A percentile compares a stretch with the other conserved stretches of the same genome.
phyloP scores from a whole-genome alignment of 2,329 filamentous ascomycete genomes.

The Paraconiothyrium sp. region DNA sequence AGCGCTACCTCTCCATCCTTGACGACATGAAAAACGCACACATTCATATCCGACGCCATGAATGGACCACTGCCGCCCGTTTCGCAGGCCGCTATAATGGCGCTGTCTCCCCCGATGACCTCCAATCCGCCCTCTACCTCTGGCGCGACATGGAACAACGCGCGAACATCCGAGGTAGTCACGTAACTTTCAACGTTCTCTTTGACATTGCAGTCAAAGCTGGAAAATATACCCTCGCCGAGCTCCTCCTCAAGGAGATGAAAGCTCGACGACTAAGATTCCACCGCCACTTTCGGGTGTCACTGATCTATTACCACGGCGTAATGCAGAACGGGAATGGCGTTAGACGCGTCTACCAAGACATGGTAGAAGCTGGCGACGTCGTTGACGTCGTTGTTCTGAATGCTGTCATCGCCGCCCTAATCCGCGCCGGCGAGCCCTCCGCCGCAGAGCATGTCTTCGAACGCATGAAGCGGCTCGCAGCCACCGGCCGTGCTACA shows the following conservation, averaged over 20 bases:
- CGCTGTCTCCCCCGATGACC: slow-evolving; percentile 65
- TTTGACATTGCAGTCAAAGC: slow-evolving; percentile 89
- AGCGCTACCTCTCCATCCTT: slow-evolving; percentile 83
- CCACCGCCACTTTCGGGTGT: slow-evolving; percentile 83
- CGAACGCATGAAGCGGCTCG: slow-evolving; percentile 77
- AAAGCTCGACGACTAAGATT: slow-evolving; percentile 70
- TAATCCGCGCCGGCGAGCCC: slow-evolving; percentile 80
- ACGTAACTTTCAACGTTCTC: slow-evolving; percentile 91
- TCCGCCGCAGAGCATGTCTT: slow-evolving; percentile 83
- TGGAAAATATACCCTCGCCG: slow-evolving; percentile 82
- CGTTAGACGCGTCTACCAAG: slow-evolving; percentile 79
- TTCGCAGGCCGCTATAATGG: slow-evolving; percentile 79
- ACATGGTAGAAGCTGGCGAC: slow-evolving; percentile 85
- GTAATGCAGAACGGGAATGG: slow-evolving; percentile 76
- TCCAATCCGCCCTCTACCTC: slow-evolving; percentile 75
- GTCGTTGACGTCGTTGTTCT: slow-evolving; percentile 87
- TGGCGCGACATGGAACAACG: slow-evolving; percentile 91
- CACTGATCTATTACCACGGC: slow-evolving; percentile 84
- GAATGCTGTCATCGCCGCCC: slow-evolving; percentile 83
- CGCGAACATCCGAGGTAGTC: slow-evolving; percentile 70
- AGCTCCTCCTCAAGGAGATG: slow-evolving; percentile 88
- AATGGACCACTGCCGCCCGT: slow-evolving; percentile 88
- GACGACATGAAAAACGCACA: slow-evolving; percentile 82
- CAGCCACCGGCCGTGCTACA: slow-evolving; percentile 49
- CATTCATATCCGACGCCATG: slow-evolving; percentile 70